Conservation (phyloP, 192 early-diverging fungal genomes). For the Coemansia pectinata region DNA sequence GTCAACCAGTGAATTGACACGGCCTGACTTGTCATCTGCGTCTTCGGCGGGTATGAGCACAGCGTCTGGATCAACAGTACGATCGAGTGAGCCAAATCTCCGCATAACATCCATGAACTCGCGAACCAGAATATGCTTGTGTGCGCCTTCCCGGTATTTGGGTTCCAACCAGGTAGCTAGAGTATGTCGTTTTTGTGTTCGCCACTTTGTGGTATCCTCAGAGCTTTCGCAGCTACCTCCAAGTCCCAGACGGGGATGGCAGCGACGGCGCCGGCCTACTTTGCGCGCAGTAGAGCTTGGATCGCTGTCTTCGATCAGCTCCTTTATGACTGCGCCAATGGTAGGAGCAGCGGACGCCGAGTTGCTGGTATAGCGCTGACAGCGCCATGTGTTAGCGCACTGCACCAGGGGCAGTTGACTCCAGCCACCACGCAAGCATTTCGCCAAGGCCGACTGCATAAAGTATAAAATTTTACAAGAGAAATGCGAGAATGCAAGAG, state of each 20-base stretch:
- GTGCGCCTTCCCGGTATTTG: not conserved
- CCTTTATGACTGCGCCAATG: not conserved
- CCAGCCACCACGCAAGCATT: constrained; percentile 1
- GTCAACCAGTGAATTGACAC: constrained; percentile 4
- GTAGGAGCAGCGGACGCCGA: not conserved
- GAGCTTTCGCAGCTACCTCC: not conserved
- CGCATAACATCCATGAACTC: constrained; percentile 26
- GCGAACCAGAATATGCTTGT: constrained; percentile 33
- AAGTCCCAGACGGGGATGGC: not conserved
- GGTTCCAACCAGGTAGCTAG: not conserved
- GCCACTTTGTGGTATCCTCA: not conserved
- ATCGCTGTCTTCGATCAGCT: not conserved
- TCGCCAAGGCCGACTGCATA: constrained; percentile 6
- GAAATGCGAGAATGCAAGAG: not conserved
- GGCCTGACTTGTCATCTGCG: not conserved
- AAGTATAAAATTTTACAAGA: not conserved
- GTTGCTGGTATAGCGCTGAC: not conserved
- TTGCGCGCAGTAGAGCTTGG: not conserved
- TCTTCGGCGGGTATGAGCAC: not conserved
- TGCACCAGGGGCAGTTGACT: not conserved
- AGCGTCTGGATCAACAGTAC: not conserved
- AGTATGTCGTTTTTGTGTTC: not conserved
- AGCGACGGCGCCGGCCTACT: not conserved
- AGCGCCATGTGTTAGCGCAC: not conserved
- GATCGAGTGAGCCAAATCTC: constrained; percentile 2